Conservation (phyloP, 495 filamentous ascomycete species). For the Talaromyces thailandensis region DNA sequence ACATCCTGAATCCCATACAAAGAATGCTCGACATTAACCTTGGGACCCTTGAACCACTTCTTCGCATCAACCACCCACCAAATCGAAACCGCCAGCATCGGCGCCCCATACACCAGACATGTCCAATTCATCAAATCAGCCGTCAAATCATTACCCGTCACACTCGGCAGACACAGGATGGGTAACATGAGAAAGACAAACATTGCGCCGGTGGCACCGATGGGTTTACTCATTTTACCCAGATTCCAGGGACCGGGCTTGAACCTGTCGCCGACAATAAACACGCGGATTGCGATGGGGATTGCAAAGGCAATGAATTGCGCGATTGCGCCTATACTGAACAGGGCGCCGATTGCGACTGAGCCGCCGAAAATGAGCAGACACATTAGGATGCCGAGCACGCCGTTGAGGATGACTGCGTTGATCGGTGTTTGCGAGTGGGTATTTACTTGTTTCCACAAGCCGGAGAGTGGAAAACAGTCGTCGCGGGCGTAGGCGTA, state of each 20-base stretch:
- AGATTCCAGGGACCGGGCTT: slow-evolving; percentile 67
- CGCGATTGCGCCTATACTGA: slow-evolving; percentile 68
- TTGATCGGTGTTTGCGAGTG: slow-evolving; percentile 66
- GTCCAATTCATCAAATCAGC: slow-evolving; percentile 68
- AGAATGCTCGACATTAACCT: slow-evolving; percentile 44
- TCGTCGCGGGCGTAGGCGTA: slow-evolving; percentile 76
- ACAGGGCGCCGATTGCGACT: slow-evolving; percentile 62
- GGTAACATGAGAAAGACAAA: slow-evolving; percentile 70
- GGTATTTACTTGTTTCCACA: slow-evolving; percentile 59
- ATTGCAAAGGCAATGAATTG: slow-evolving; percentile 68
- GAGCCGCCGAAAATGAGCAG: slow-evolving; percentile 61
- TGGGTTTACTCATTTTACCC: slow-evolving; percentile 50
- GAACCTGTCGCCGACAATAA: slow-evolving; percentile 64
- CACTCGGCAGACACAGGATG: slow-evolving; percentile 61
- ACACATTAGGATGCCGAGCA: slow-evolving; percentile 54
- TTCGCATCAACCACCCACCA: slow-evolving; percentile 66
- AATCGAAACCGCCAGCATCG: slow-evolving; percentile 51
- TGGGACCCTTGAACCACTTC: slow-evolving; percentile 72
- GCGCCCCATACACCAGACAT: slow-evolving; percentile 61
- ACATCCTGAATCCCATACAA: not conserved
- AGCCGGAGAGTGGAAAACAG: slow-evolving; percentile 58
- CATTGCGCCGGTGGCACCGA: slow-evolving; percentile 49
- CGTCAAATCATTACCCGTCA: slow-evolving; percentile 47
- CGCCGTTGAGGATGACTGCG: slow-evolving; percentile 64
- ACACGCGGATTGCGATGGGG: slow-evolving; percentile 66